Conservation (phyloP, 2,329 filamentous ascomycete species). For the Colletotrichum australisinense region DNA sequence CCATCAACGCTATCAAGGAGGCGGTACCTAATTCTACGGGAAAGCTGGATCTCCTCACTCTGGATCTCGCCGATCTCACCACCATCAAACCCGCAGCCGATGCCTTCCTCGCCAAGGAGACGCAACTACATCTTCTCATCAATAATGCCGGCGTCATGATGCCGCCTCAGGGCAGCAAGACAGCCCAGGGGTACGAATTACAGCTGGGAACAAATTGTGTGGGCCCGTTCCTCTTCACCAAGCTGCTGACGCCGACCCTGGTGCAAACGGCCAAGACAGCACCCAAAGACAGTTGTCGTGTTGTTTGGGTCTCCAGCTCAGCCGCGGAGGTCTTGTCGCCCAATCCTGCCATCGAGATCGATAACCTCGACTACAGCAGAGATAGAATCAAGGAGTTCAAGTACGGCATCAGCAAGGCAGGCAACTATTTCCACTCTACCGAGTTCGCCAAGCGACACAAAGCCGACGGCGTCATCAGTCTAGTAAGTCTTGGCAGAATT, state of each 20-base stretch:
- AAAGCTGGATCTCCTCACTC: conserved; percentile 53
- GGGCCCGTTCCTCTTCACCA: conserved; percentile 52
- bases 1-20: conserved; percentile 56
- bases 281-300: conserved; percentile 44
- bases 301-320: conserved; percentile 48
- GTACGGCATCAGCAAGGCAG: conserved; percentile 47
- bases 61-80: conserved; percentile 57
- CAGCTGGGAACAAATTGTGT: conserved; percentile 54
- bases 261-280: conserved; percentile 44
- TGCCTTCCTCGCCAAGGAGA: conserved; percentile 44
- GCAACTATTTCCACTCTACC: conserved; percentile 45
- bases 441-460: conserved; percentile 45
- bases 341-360: conserved; percentile 40
- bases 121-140: conserved; percentile 52
- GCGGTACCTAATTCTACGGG: conserved; percentile 50
- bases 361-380: conserved; percentile 43
- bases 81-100: conserved; percentile 47
- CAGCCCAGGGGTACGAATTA: conserved; percentile 54
- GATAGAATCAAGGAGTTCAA: conserved; percentile 39
- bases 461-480: conserved; percentile 37
- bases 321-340: conserved; percentile 41
- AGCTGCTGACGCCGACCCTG: conserved; percentile 50
- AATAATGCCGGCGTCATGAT: conserved; percentile 60
- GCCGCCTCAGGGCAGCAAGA: conserved; percentile 52
- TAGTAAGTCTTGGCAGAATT: conserved; percentile 13